Evolutionary conservation across 1,284 basidiomycete species (phyloP).

Genomic region (Irpex rosettiformis): DNA sequence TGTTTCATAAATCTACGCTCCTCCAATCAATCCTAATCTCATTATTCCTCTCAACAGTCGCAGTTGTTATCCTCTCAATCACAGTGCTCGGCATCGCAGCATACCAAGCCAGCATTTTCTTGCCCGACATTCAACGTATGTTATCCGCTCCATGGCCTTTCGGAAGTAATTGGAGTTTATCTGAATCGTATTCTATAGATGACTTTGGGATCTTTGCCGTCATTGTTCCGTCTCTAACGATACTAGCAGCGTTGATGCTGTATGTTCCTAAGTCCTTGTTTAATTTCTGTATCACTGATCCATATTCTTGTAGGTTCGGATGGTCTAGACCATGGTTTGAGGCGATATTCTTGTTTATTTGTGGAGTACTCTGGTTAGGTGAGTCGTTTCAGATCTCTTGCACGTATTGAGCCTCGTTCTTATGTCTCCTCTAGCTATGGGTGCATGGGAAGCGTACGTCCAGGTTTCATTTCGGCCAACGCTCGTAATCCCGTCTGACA

Average conservation of each 20-base stretch:
- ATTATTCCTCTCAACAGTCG: conserved; percentile 35
- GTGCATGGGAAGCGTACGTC: conserved; percentile 67
- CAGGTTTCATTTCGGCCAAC: conserved; percentile 6
- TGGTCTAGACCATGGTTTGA: conserved; percentile 68
- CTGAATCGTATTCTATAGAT: conserved; percentile 33
- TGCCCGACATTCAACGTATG: conserved; percentile 59
- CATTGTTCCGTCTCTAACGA: conserved; percentile 58
- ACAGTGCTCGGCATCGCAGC: conserved; percentile 64
- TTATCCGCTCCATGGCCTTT: not conserved
- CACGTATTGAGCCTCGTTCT: not conserved
- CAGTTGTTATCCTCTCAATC: conserved; percentile 56
- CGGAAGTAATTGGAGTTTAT: not conserved
- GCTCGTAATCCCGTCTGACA: not conserved
- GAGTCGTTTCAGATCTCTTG: conserved; percentile 21
- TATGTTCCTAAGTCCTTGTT: conserved; percentile 11
- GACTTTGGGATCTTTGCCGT: conserved; percentile 69
- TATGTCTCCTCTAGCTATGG: conserved; percentile 49
- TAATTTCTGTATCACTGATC: not conserved
- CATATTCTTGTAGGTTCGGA: conserved; percentile 45
- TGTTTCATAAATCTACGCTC: not conserved
- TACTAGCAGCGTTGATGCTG: conserved; percentile 44
- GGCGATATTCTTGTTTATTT: conserved; percentile 46
- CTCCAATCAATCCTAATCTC: not conserved
- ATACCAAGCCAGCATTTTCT: conserved; percentile 62
- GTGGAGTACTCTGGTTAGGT: conserved; percentile 69